Evolutionary conservation across 108 stramenopile genomes (phyloP).

Genomic region (Schizochytrium sp.): DNA sequence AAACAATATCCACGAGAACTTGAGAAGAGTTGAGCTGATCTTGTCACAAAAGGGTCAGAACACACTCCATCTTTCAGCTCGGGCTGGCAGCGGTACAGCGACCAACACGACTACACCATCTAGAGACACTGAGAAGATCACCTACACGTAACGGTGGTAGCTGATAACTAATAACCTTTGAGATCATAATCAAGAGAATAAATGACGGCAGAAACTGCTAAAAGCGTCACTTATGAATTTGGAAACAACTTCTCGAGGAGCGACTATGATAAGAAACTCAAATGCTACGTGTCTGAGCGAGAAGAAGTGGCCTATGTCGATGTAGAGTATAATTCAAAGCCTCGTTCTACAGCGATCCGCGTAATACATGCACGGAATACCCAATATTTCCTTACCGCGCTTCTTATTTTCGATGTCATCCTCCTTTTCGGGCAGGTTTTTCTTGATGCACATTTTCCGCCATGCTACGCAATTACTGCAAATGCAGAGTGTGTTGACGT

Average conservation of each 20-base stretch:
- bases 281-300: slow-evolving; percentile 26
- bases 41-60: no score
- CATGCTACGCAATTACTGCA: slow-evolving; percentile 24
- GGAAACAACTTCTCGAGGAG: neutral
- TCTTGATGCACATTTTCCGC: slow-evolving; percentile 45
- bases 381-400: neutral
- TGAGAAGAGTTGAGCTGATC: no score
- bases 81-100: no score
- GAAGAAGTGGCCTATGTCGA: slow-evolving; percentile 47
- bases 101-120: no score
- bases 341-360: neutral
- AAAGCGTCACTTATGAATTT: neutral
- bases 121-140: no score
- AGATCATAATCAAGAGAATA: neutral
- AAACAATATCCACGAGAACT: no score
- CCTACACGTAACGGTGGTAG: no score
- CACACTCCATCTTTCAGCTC: no score
- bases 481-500: slow-evolving; percentile 23
- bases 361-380: slow-evolving; percentile 34
- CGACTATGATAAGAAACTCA: slow-evolving; percentile 21
- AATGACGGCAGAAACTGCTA: neutral
- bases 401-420: slow-evolving; percentile 6
- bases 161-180: no score
- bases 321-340: neutral
- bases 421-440: slow-evolving; percentile 36